Evolutionary conservation across 148 eudicot species (phyloP), one percentile per base, ranked within the genome.

Genomic region (Vaccinium myrtillus): DNA sequence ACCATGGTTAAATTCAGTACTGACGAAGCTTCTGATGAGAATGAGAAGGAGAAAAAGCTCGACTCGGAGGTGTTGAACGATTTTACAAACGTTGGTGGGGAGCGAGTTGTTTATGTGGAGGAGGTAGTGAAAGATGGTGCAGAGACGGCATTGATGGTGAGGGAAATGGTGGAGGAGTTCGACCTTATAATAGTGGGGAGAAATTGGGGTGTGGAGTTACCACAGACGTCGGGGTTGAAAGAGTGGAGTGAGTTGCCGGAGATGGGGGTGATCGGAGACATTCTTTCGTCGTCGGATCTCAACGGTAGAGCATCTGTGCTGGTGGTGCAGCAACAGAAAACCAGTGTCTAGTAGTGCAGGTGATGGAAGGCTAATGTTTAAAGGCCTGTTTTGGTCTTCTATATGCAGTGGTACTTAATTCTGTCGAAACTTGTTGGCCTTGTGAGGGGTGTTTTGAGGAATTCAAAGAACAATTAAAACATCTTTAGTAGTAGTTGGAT

Each of bases 321-420:
- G 91, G 87, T 90, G 65, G 87, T 90, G 56, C 91, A 90, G 53
- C 90, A 85, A 80, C 90, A 88, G 32, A 74, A 82, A 84, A 79
- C 70, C 48, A 65, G 3, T 8, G 51, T 48, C 53, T 48, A 9
- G 10, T 39, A 74, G 23, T 39, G 46, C 46, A 36, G 39, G 23
- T 15, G n/a, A 0, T 5, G 49, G n/a, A 73, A 73, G 49, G 46
- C n/a, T 67, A 8, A 67, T 25, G 14, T 67, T 25, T 19, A 18
- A 2, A 39, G 15, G 46, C 77, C 9, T 2, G 15, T 73, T 36
- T 7, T 73, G 77, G 7, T 70, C 75, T 36, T 32, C 5, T 36
- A 36, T 36, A 36, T 27, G 21, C 49, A 27, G 39, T 69, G 74
- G 74, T 69, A 6, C 39, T 36, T 36, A 36, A 36, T 36, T 36